These are phyloP conservation scores for Gossypium thurberi DNA, from an alignment of 345 rosid genomes.

Conservation along the genomic window DNA sequence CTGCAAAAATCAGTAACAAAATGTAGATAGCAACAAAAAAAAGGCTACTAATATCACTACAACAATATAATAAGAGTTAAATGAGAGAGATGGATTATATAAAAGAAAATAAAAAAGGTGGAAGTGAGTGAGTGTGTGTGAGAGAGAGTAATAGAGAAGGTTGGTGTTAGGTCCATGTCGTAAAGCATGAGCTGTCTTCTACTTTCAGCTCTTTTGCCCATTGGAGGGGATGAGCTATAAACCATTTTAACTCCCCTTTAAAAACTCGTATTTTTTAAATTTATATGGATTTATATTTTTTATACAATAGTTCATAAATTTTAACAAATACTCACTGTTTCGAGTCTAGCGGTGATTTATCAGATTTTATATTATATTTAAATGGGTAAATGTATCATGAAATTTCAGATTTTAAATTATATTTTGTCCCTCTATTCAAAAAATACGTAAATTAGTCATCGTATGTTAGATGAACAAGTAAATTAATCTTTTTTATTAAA, in stretches of 20 bases:
- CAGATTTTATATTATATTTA: too few species aligned
- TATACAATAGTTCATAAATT: too few species aligned
- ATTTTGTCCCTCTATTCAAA: accelerated
- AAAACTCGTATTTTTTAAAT: too few species aligned
- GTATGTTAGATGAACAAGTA: too few species aligned
- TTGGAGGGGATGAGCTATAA: not conserved
- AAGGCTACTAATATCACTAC: not conserved
- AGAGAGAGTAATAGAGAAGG: slow-evolving; percentile 8
- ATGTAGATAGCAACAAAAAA: not conserved
- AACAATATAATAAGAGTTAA: not conserved
- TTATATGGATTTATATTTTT: too few species aligned
- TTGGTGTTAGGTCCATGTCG: slow-evolving; percentile 42
- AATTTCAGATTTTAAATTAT: too few species aligned
- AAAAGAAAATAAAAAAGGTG: not conserved
- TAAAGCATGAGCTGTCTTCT: slow-evolving; percentile 51
- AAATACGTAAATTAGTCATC: accelerated
- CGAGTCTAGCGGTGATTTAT: too few species aligned
- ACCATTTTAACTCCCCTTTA: not conserved
- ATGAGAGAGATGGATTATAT: slow-evolving; percentile 7
- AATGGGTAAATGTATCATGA: too few species aligned
- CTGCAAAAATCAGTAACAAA: not conserved
- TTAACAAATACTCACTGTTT: too few species aligned
- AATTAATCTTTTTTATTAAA: too few species aligned
- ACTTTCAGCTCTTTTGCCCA: slow-evolving; percentile 21
- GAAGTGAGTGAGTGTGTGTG: not conserved